Evolutionary conservation across 2,329 filamentous ascomycete species (phyloP).

Genomic region (Epichloe aotearoae): DNA sequence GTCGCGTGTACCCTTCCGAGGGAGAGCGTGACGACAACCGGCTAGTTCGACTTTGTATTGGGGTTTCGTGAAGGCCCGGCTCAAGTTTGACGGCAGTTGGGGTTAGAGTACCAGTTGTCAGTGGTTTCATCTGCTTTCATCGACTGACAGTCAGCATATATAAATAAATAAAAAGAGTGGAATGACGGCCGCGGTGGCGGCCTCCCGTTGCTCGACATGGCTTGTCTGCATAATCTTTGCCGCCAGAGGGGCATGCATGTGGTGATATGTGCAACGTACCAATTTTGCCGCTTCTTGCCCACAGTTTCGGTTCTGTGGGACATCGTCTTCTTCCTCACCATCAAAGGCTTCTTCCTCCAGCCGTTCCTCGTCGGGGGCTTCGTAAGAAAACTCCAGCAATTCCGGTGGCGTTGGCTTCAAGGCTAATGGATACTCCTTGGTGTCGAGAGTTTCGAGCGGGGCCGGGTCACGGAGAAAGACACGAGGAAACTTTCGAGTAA

Average conservation of each 20-base stretch:
- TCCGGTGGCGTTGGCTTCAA: constrained; percentile 68
- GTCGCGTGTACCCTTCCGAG: constrained; percentile 19
- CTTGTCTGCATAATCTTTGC: not conserved
- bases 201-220: not conserved
- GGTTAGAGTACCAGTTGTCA: constrained; percentile 12
- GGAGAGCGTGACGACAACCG: constrained; percentile 22
- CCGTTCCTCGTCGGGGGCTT: constrained; percentile 29
- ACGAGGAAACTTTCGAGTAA: constrained; percentile 74
- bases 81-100: constrained; percentile 16
- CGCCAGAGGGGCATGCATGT: not conserved
- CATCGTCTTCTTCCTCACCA: constrained; percentile 11
- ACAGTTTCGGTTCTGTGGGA: not conserved
- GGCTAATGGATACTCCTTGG: constrained; percentile 83
- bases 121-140: constrained; percentile 10
- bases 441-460: constrained; percentile 59
- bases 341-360: constrained; percentile 14
- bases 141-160: constrained; percentile 2
- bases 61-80: constrained; percentile 12
- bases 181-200: not conserved
- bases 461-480: constrained; percentile 63
- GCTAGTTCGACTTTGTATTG: constrained; percentile 14
- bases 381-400: constrained; percentile 65
- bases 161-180: not conserved
- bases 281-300: constrained; percentile 5
- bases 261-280: constrained; percentile 9